These are phyloP conservation scores for Plasmodium reichenowi DNA, from an alignment of 169 alveolate species.

Conservation along the genomic window DNA sequence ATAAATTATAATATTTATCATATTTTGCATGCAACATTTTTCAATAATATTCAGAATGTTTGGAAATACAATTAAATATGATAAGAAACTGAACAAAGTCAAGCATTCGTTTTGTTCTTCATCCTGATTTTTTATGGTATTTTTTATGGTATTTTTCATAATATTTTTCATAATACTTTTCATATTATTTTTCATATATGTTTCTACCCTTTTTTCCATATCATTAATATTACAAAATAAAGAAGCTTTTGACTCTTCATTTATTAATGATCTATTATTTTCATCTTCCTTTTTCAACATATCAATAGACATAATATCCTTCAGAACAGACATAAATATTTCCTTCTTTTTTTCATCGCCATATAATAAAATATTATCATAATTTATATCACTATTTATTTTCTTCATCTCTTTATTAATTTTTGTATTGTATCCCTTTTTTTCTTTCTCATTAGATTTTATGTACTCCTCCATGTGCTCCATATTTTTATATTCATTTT, in stretches of 20 bases:
- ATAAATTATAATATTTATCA: constrained; percentile 21
- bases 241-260: background rate
- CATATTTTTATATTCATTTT: too few relatives aligned
- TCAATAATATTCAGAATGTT: constrained; percentile 11
- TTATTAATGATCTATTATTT: background rate
- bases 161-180: too few relatives aligned
- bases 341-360: too few relatives aligned
- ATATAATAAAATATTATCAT: too few relatives aligned
- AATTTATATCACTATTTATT: too few relatives aligned
- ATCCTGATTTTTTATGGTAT: background rate
- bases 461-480: background rate
- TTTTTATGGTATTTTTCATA: background rate
- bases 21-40: background rate
- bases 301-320: too few relatives aligned
- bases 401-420: too few relatives aligned
- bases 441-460: background rate
- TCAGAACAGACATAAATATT: too few relatives aligned
- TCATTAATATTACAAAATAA: background rate
- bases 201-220: constrained; percentile 4
- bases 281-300: background rate
- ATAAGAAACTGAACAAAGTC: constrained; percentile 20
- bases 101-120: constrained; percentile 17
- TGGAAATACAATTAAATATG: constrained; percentile 12
- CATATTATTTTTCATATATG: background rate
- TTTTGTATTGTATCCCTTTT: too few relatives aligned